Base-by-base conservation (phyloP, 192 early-diverging fungal genomes). In the Cladochytrium replicatum region DNA sequence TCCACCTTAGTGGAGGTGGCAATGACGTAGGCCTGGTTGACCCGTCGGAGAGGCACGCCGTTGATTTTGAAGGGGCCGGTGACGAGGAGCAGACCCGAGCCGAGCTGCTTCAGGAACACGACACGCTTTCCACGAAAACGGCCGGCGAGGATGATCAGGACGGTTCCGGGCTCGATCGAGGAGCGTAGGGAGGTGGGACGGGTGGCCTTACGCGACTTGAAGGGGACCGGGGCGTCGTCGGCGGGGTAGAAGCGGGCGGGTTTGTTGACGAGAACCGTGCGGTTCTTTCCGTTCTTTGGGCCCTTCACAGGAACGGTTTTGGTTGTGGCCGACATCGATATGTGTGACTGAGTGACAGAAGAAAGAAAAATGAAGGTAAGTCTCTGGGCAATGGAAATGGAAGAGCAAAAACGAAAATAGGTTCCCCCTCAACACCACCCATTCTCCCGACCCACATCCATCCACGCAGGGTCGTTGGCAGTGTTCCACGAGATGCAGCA, bases 1-100 rank as follows among this genome's bases (percentile, higher is more conserved):
- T 99, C 90, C 46, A 99, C 61, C 81, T 93, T 97, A 80, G 96
- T 97, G 61, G 96, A 97, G 64, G 94, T 99, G 61, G 94, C 94
- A 69, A 97, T 86, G 60, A 91, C 96, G 75, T 94, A 99, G 55
- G 94, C 90, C 81, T 95, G 93, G 88, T 95, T 91, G 65, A 99
- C 91, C 43, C 96, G 87, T 54, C 88, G 82, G 51, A 99, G 75
- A 31, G 96, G 96, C 48, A 99, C 89, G 60, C 96, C 96, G 84
- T 99, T 99, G 75, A 94, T 66, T 80, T 89, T 88, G 85, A 87
- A 91, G 50, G 96, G 96, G 34, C 96, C 96, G 49, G 93, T 88
- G 51, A 99, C 87, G 54, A 99, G 80, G 45, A 99, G 76, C 52
- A 99, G 82, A 56, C 96, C 96, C 58, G 87, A 86, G 39, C 61